phyloP scores from a whole-genome alignment of 2,329 filamentous ascomycete species.

The Endoconidiophora laricicola region DNA sequence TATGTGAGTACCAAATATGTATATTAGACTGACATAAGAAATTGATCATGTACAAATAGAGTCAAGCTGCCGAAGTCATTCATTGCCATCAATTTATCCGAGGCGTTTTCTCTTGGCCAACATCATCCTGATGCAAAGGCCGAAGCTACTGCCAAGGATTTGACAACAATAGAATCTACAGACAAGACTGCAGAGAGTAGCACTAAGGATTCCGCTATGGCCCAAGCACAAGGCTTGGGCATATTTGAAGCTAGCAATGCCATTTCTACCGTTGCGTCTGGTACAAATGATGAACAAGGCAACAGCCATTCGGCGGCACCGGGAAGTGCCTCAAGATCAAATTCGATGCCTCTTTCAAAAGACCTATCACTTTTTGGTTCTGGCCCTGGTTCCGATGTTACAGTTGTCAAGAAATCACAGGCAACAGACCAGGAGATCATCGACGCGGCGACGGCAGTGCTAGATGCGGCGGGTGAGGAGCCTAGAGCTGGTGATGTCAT shows the following conservation, averaged over 20 bases:
- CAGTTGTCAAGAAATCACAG: background rate
- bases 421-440: constrained; percentile 1
- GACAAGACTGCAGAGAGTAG: too few relatives aligned
- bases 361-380: too few relatives aligned
- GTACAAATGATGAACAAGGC: too few relatives aligned
- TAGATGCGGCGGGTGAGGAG: constrained; percentile 13
- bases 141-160: background rate
- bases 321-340: too few relatives aligned
- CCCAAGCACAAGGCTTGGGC: too few relatives aligned
- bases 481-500: constrained; percentile 12
- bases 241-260: too few relatives aligned
- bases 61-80: constrained; percentile 52
- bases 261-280: too few relatives aligned
- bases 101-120: constrained; percentile 43
- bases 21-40: constrained; percentile 5
- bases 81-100: constrained; percentile 46
- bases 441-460: constrained; percentile 9
- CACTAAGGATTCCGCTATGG: too few relatives aligned
- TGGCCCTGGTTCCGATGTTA: background rate
- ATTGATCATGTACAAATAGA: constrained; percentile 21
- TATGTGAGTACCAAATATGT: background rate
- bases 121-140: constrained; percentile 29
- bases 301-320: too few relatives aligned
- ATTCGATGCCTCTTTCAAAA: too few relatives aligned
- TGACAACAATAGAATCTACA: background rate